phyloP scores from a whole-genome alignment of 495 filamentous ascomycete genomes.

The Cercophora newfieldiana region DNA sequence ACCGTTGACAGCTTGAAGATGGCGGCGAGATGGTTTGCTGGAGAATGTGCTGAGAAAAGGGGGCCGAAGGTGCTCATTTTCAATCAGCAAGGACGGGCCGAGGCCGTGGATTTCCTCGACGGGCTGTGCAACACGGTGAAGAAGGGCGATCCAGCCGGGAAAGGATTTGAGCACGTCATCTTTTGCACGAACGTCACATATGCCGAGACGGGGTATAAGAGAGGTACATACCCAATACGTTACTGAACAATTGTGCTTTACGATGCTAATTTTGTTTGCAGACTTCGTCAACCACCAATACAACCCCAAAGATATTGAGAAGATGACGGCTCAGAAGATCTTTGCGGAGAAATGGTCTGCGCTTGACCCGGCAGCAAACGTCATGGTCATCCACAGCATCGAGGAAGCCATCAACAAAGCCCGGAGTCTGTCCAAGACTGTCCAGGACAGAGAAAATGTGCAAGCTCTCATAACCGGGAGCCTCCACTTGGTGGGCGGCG shows the following conservation, averaged over 20 bases:
- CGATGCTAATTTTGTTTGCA: constrained; percentile 27
- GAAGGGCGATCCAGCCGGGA: constrained; percentile 38
- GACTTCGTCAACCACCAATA: constrained; percentile 80
- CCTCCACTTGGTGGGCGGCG: constrained; percentile 61
- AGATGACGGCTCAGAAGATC: constrained; percentile 68
- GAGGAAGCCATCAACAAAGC: constrained; percentile 80
- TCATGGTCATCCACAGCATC: constrained; percentile 71
- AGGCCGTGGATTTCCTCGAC: constrained; percentile 67
- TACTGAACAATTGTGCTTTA: constrained; percentile 9
- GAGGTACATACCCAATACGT: constrained; percentile 31
- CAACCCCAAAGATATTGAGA: constrained; percentile 64
- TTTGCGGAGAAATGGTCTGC: constrained; percentile 72
- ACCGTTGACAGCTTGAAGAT: constrained; percentile 83
- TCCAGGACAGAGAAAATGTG: constrained; percentile 33
- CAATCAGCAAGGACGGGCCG: constrained; percentile 89
- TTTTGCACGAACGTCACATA: constrained; percentile 92
- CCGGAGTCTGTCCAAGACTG: constrained; percentile 46
- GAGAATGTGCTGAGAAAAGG: constrained; percentile 42
- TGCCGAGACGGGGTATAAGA: constrained; percentile 64
- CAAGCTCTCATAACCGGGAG: constrained; percentile 63
- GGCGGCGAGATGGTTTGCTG: constrained; percentile 76
- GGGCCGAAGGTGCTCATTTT: constrained; percentile 75
- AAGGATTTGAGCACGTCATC: constrained; percentile 73
- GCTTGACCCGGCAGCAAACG: constrained; percentile 60
- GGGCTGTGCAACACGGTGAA: constrained; percentile 60